A percentile compares a stretch with the other conserved stretches of the same genome.
Conservation (phyloP, 208 protist species). For the Leishmania lainsoni region DNA sequence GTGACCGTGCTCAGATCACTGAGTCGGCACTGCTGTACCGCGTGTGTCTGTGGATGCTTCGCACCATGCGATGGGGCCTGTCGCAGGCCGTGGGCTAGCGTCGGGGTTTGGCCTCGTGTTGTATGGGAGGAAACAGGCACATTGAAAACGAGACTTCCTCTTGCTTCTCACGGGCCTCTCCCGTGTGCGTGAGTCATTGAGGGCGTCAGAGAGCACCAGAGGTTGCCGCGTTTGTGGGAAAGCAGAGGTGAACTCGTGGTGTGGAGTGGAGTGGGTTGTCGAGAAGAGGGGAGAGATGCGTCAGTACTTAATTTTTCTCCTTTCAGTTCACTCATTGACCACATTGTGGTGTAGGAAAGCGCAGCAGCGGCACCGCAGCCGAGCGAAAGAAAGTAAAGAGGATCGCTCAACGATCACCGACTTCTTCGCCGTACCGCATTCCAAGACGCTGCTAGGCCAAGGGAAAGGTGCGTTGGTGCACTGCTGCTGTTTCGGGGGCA, state of each 20-base stretch:
- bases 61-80: background rate
- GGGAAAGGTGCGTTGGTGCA: background rate
- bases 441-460: background rate
- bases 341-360: background rate
- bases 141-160: background rate
- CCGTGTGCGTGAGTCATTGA: background rate
- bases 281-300: background rate
- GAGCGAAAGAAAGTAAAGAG: background rate
- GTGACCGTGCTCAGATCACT: background rate
- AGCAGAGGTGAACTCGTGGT: background rate
- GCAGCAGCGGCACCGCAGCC: background rate
- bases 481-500: background rate
- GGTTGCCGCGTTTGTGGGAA: background rate
- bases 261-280: background rate
- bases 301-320: background rate
- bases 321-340: background rate
- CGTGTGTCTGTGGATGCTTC: too few relatives aligned
- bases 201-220: background rate
- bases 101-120: background rate
- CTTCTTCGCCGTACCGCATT: background rate
- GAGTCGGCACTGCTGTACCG: background rate
- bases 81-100: too few relatives aligned
- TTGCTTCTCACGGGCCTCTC: background rate
- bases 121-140: background rate
- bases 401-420: background rate